Percentiles rank a stretch among this genome's conserved stretches.
Conservation (phyloP, 176 grass and related monocot genomes). For the Triticum timopheevii region DNA sequence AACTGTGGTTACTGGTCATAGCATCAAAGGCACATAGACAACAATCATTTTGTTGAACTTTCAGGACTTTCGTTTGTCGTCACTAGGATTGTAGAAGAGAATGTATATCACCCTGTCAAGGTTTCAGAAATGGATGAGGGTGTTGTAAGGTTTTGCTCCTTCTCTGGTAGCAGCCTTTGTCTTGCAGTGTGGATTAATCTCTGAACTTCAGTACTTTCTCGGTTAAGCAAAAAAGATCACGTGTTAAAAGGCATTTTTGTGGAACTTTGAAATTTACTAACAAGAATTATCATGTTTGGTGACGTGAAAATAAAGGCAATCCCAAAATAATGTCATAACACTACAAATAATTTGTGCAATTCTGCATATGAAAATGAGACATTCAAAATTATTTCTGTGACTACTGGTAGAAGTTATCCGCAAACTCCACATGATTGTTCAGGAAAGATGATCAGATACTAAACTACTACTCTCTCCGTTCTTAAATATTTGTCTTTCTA, state of each 20-base stretch:
- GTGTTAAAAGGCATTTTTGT: neutral
- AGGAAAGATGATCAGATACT: neutral
- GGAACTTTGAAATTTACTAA: neutral
- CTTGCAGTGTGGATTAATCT: slow-evolving; percentile 1
- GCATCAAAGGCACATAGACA: neutral
- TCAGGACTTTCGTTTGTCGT: neutral
- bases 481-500: too few species aligned
- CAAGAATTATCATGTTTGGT: neutral
- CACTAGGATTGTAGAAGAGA: neutral
- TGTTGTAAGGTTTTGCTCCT: neutral
- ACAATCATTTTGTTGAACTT: neutral
- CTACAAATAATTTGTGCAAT: neutral
- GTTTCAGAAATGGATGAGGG: neutral
- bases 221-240: neutral
- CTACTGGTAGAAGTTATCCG: neutral
- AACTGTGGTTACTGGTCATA: neutral
- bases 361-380: neutral
- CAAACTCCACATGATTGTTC: neutral
- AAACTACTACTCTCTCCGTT: too few species aligned
- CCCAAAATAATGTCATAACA: neutral
- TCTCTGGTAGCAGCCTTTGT: neutral
- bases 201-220: neutral
- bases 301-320: neutral
- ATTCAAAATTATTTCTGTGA: neutral
- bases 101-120: neutral